phyloP scores from a whole-genome alignment of 352 stramenopile species.

The Globisporangium cystogenes region DNA sequence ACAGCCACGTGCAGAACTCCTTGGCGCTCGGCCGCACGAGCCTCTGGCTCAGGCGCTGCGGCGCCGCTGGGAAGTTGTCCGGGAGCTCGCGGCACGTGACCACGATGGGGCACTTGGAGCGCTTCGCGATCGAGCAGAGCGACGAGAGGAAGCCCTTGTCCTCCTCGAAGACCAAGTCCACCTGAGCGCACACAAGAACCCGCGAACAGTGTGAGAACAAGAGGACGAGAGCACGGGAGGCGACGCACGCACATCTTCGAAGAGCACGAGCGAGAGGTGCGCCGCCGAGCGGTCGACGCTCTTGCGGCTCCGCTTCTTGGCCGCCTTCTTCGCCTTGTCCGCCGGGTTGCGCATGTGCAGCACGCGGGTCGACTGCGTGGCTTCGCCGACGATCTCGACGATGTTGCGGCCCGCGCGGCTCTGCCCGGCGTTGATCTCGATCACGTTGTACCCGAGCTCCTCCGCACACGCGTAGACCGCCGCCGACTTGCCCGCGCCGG shows the following conservation, averaged over 20 bases:
- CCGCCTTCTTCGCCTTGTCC: constrained; percentile 32
- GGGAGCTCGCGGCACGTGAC: constrained; percentile 61
- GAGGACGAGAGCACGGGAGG: not conserved
- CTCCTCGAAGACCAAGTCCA: constrained; percentile 75
- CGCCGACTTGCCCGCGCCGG: constrained; percentile 70
- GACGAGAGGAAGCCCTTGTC: constrained; percentile 75
- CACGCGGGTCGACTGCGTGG: constrained; percentile 77
- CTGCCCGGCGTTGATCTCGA: constrained; percentile 82
- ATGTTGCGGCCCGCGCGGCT: constrained; percentile 63
- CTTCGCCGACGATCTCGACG: constrained; percentile 74
- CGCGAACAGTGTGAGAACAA: not conserved
- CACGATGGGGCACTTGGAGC: constrained; percentile 77
- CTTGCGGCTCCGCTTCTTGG: constrained; percentile 36
- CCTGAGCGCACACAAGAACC: no score
- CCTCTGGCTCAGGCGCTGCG: constrained; percentile 31
- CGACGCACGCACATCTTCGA: constrained; percentile 56
- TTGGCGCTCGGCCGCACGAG: constrained; percentile 35
- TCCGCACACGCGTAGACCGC: constrained; percentile 74
- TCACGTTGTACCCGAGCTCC: constrained; percentile 78
- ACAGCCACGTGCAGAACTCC: constrained; percentile 67
- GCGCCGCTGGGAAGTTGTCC: constrained; percentile 47
- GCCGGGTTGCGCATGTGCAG: constrained; percentile 29
- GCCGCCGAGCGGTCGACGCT: constrained; percentile 32
- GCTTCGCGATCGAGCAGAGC: constrained; percentile 71
- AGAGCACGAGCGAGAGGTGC: constrained; percentile 74